These are phyloP conservation scores for peach (Prunus persica) DNA, from an alignment of 306 rosid genomes.

Conservation along the genomic window DNA sequence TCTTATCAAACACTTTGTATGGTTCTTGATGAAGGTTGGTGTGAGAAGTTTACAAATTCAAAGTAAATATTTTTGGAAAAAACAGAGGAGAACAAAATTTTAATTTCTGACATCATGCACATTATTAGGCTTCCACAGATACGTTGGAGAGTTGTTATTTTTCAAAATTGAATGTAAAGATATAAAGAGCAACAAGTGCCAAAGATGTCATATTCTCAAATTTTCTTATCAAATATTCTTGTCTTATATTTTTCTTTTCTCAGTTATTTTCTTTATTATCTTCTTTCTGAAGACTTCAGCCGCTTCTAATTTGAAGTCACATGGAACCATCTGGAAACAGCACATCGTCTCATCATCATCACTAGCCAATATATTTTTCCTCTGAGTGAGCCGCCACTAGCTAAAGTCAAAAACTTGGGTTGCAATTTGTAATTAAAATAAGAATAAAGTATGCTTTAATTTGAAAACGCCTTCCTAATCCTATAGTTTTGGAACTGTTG, in stretches of 20 bases:
- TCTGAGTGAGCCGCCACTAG: neutral
- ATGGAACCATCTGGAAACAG: constrained; percentile 19
- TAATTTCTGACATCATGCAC: too few relatives aligned
- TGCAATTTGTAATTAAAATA: neutral
- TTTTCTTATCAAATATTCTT: too few relatives aligned
- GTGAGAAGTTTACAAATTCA: too few relatives aligned
- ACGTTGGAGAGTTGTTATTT: too few relatives aligned
- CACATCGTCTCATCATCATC: neutral
- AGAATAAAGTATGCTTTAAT: neutral
- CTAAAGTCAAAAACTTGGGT: neutral
- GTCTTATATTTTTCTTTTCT: neutral
- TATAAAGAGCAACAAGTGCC: too few relatives aligned
- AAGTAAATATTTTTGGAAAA: too few relatives aligned
- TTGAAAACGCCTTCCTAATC: neutral
- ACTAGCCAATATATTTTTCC: neutral
- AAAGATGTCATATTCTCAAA: too few relatives aligned
- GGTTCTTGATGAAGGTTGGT: too few relatives aligned
- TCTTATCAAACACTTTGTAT: too few relatives aligned
- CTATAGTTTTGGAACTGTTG: neutral
- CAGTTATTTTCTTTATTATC: neutral
- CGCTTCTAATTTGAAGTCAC: neutral
- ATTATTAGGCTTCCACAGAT: too few relatives aligned
- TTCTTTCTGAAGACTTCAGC: neutral
- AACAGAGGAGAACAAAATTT: too few relatives aligned
- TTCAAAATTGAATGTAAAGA: too few relatives aligned